These are phyloP conservation scores for Cladophialophora chaetospira DNA, from an alignment of 2,329 filamentous ascomycete species.

Conservation along the genomic window DNA sequence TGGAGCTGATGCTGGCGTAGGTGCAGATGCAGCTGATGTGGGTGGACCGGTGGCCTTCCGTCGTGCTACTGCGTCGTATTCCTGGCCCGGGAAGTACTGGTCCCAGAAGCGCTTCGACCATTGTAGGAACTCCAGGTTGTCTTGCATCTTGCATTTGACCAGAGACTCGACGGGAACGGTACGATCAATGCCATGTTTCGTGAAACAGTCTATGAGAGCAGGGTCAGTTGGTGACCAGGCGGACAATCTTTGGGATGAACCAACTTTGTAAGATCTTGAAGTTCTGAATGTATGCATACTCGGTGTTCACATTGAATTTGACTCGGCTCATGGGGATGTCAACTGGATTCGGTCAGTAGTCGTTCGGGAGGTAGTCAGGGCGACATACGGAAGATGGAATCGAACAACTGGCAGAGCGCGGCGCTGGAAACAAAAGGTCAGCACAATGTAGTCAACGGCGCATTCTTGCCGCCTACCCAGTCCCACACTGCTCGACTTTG, in stretches of 20 bases:
- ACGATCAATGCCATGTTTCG: conserved; percentile 84
- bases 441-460: conserved; percentile 88
- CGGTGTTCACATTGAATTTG: conserved; percentile 96
- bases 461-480: conserved; percentile 66
- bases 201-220: conserved; percentile 65
- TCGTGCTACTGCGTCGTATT: conserved; percentile 87
- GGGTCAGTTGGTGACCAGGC: not conserved
- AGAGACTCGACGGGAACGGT: conserved; percentile 84
- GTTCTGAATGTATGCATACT: conserved; percentile 97
- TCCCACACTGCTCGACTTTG: conserved; percentile 98
- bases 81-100: conserved; percentile 93
- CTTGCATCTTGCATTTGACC: conserved; percentile 99
- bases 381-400: conserved; percentile 83
- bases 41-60: conserved; percentile 74
- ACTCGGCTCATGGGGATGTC: conserved; percentile 94
- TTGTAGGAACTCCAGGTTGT: conserved; percentile 98
- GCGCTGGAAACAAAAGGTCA: conserved; percentile 40
- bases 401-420: conserved; percentile 94
- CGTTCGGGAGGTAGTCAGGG: not conserved
- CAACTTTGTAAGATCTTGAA: conserved; percentile 96
- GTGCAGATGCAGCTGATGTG: conserved; percentile 52
- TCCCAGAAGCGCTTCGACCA: conserved; percentile 98
- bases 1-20: conserved; percentile 49
- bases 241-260: conserved; percentile 39
- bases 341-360: conserved; percentile 46